Evolutionary conservation across 352 stramenopile species (phyloP), one percentile per base, ranked within the genome.

Genomic region (Pythium guiyangense): DNA sequence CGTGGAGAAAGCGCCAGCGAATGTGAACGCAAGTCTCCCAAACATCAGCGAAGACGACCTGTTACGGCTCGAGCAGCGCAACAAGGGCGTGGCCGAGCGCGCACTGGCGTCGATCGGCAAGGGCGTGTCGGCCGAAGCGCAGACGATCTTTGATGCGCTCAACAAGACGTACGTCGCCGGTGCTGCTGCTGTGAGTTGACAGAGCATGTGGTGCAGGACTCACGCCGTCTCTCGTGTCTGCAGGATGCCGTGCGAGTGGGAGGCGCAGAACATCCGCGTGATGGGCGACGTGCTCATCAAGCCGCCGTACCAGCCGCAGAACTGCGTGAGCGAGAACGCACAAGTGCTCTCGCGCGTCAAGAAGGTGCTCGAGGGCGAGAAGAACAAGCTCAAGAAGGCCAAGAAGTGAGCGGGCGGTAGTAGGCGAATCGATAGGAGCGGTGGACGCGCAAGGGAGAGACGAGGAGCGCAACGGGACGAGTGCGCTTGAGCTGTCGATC

Each of bases 231-330:
- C 37, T 29, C 51, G 26, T 43, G 5, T 56, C 22, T n/a, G 12
- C 40, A 92, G 82, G 34, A 94, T 94, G 84, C 84, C 84, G 26
- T 94, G 84, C 62, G 71, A 88, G 48, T 96, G 86, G 86, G 80
- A 93, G 57, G 83, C 70, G 6, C 62, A 66, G 51, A 87, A 86
- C 70, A 96, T 96, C 45, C 79, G 84, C 35, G 83, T 93, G 40
- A 93, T 94, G 84, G 73, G 75, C 25, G 85, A 92, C 20, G 85
- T 96, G 39, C 56, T 91, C 37, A 93, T 96, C 69, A 84, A 86
- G 57, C 82, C 86, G 29, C 86, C 84, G 52, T 96, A 96, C 54
- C 71, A 90, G 10, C 70, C 78, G 45, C 73, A 92, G 63, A 86
- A 86, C 62, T 96, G 86, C 62, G 67, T 84, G 31, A 90, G 82